phyloP scores from a whole-genome alignment of 441 rosid species.

The Syzygium syzygioides region DNA sequence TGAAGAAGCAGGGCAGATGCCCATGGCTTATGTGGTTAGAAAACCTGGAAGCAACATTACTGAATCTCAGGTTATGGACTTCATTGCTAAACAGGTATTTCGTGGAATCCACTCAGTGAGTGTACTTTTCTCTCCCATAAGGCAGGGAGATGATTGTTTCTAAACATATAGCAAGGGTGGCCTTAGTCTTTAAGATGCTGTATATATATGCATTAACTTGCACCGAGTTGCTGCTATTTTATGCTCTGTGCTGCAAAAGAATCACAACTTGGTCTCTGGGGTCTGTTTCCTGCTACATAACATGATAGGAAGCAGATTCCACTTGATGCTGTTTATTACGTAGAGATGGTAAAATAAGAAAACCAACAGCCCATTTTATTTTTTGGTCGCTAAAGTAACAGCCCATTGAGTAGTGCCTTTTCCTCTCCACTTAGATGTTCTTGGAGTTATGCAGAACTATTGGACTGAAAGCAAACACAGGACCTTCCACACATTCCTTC shows the following conservation, averaged over 20 bases:
- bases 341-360: neutral
- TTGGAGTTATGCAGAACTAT: neutral
- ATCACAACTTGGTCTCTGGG: neutral
- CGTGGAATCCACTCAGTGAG: neutral
- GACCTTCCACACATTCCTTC: neutral
- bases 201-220: neutral
- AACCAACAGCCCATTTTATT: neutral
- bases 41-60: constrained; percentile 57
- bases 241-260: neutral
- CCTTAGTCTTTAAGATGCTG: neutral
- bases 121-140: neutral
- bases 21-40: constrained; percentile 87
- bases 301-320: neutral
- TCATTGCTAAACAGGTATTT: constrained; percentile 60
- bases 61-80: constrained; percentile 62
- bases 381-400: neutral
- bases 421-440: neutral
- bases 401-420: neutral
- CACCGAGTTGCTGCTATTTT: neutral
- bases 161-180: neutral
- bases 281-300: neutral
- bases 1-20: constrained; percentile 89
- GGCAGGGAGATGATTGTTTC: neutral
- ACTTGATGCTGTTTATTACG: neutral
- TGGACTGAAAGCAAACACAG: neutral